A percentile compares a stretch with the other conserved stretches of the same genome.
phyloP scores from a whole-genome alignment of 768 basidiomycete genomes.

The Amanita exitialis region DNA sequence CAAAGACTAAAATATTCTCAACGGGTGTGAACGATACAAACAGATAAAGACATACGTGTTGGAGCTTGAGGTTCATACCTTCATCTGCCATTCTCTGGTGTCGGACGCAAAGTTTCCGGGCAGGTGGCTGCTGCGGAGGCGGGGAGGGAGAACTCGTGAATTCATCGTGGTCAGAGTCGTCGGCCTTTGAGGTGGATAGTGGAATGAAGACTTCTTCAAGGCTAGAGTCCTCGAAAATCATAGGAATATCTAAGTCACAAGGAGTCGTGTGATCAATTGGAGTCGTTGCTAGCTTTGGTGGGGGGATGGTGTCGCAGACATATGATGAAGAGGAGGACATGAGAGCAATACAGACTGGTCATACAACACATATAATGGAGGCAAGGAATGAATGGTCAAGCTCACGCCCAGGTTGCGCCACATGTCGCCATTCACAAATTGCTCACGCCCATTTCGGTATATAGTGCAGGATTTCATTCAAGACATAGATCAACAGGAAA shows the following conservation, averaged over 20 bases:
- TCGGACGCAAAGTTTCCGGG: slow-evolving; percentile 79
- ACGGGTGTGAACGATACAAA: background rate
- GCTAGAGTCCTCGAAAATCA: slow-evolving; percentile 11
- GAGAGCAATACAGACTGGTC: slow-evolving; percentile 6
- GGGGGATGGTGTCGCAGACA: slow-evolving; percentile 65
- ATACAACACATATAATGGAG: slow-evolving; percentile 3
- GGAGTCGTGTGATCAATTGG: slow-evolving; percentile 8
- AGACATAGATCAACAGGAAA: slow-evolving; percentile 30
- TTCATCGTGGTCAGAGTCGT: slow-evolving; percentile 9
- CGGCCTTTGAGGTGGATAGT: slow-evolving; percentile 21
- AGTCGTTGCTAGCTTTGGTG: slow-evolving; percentile 39
- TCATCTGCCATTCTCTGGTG: slow-evolving; percentile 97
- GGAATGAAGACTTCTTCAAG: slow-evolving; percentile 29
- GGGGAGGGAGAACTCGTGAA: background rate
- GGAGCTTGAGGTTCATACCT: slow-evolving; percentile 84
- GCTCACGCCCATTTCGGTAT: slow-evolving; percentile 15
- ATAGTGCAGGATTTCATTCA: slow-evolving; percentile 24
- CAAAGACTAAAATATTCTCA: slow-evolving; percentile 52
- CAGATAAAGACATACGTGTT: slow-evolving; percentile 46
- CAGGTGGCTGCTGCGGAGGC: slow-evolving; percentile 24
- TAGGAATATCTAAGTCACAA: background rate
- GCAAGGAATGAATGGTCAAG: background rate
- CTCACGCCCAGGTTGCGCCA: background rate
- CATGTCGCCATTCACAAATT: background rate
- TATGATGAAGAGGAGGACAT: slow-evolving; percentile 24